Conservation (phyloP, 192 early-diverging fungal genomes). For the Backusella sp. region DNA sequence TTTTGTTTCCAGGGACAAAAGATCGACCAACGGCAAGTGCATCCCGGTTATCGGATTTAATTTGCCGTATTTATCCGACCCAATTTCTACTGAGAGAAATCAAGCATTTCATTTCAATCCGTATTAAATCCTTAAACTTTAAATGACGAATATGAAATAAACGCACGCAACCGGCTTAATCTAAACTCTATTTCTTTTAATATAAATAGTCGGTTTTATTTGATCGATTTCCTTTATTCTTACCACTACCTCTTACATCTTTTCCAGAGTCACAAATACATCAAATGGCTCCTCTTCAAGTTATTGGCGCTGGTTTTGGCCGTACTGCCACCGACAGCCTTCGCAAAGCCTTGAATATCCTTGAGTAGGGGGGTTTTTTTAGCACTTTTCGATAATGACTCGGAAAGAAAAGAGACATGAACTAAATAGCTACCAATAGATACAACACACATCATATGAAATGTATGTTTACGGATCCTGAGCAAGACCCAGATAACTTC, state of each 20-base stretch:
- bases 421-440: not conserved
- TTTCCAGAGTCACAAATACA: too few species aligned
- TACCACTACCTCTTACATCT: not conserved
- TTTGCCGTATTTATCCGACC: not conserved
- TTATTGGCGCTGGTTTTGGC: conserved; percentile 24
- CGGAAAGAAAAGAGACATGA: not conserved
- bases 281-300: not conserved
- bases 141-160: not conserved
- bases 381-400: too few species aligned
- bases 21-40: too few species aligned
- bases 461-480: not conserved
- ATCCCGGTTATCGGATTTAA: not conserved
- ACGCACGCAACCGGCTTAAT: not conserved
- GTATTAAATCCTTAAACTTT: not conserved
- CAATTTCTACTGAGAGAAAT: not conserved
- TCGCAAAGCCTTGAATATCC: conserved; percentile 11
- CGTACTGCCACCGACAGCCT: conserved; percentile 25
- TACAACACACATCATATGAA: not conserved
- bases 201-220: not conserved
- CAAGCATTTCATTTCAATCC: too few species aligned
- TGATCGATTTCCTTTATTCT: not conserved
- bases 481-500: not conserved
- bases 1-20: too few species aligned
- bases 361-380: conserved; percentile 18
- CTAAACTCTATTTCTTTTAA: not conserved